Base-by-base conservation (phyloP, 2,329 filamentous ascomycete species). In the Dothiorella sarmentorum region DNA sequence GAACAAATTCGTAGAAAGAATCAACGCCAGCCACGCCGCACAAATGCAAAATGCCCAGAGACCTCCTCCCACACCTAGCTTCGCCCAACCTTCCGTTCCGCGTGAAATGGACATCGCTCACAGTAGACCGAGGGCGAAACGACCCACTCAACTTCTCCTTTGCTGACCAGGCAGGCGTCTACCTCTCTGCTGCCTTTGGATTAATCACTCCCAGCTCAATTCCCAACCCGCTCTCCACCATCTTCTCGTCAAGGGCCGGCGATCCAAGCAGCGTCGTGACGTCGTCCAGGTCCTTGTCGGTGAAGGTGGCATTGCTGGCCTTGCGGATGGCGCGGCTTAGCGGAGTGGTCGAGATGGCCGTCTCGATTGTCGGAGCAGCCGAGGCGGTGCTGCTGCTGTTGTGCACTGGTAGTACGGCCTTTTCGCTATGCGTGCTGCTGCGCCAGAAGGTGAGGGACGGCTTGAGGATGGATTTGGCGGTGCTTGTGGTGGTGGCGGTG, bases 271-370 rank as follows among this genome's bases (percentile, higher is more conserved):
- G 4, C 5, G 22, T 47, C 31, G 42, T n/a, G 6, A n/a, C 27
- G 9, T 31, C 38, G 11, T 29, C 42, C 11, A 33, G 31, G 4
- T 31, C 42, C 6, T 35, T 33, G 9, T 37, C 55, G 10, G 22
- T 24, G 10, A 37, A 20, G 2, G 55, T 44, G 5, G 26, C 55
- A 11, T 20, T 24, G 42, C 55, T 57, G 7, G 42, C 31, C 15
- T 57, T 57, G 20, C 55, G 42, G 20, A 57, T 29, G 29, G 55
- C n/a, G 15, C 47, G 18, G 42, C 24, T 31, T n/a, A 47, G 55
- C 42, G 55, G 55, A 22, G 49, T 53, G 33, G 20, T 40, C 22
- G 49, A 37, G 35, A 53, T 53, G 24, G 33, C 24, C 4, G 49
- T 53, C 6, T 53, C 49, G 35, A 53, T 38, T 2, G 35, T 53